A percentile compares a stretch with the other conserved stretches of the same genome.
Evolutionary conservation across 495 filamentous ascomycete species (phyloP).

Genomic region (Hypoxylon fragiforme): DNA sequence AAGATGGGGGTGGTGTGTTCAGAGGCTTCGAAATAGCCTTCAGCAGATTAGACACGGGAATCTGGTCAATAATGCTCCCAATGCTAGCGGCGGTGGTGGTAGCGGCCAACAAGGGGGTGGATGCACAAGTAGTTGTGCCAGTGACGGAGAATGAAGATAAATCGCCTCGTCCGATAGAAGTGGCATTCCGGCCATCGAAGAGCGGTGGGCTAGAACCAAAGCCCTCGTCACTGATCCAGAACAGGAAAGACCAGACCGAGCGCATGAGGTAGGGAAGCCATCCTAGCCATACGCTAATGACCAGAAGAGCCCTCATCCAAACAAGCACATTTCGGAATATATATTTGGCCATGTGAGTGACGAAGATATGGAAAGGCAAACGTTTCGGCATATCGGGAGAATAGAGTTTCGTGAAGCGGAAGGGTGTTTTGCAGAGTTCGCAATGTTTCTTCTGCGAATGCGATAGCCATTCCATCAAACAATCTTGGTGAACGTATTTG

Average conservation of each 20-base stretch:
- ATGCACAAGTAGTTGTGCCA: slow-evolving; percentile 44
- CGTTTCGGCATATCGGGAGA: slow-evolving; percentile 84
- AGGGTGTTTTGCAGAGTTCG: slow-evolving; percentile 97
- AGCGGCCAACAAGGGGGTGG: slow-evolving; percentile 48
- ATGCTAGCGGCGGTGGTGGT: slow-evolving; percentile 42
- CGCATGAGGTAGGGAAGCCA: slow-evolving; percentile 90
- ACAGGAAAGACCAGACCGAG: slow-evolving; percentile 85
- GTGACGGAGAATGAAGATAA: slow-evolving; percentile 22
- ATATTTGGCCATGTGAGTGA: slow-evolving; percentile 74
- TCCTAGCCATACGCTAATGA: slow-evolving; percentile 83
- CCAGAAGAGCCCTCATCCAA: slow-evolving; percentile 76
- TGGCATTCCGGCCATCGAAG: slow-evolving; percentile 29
- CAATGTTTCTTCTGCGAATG: slow-evolving; percentile 99
- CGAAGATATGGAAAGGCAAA: slow-evolving; percentile 78
- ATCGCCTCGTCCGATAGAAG: slow-evolving; percentile 3
- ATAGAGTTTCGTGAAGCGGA: slow-evolving; percentile 97
- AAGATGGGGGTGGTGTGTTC: slow-evolving; percentile 30
- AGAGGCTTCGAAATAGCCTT: slow-evolving; percentile 36
- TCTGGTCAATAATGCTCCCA: slow-evolving; percentile 34
- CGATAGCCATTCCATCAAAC: slow-evolving; percentile 95
- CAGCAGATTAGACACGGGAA: slow-evolving; percentile 37
- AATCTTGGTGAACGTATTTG: slow-evolving; percentile 96
- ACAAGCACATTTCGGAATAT: slow-evolving; percentile 67
- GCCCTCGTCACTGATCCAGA: slow-evolving; percentile 94
- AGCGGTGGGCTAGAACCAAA: slow-evolving; percentile 56